These are phyloP conservation scores for Amphichorda felina DNA, from an alignment of 2,329 filamentous ascomycete genomes.

Conservation along the genomic window DNA sequence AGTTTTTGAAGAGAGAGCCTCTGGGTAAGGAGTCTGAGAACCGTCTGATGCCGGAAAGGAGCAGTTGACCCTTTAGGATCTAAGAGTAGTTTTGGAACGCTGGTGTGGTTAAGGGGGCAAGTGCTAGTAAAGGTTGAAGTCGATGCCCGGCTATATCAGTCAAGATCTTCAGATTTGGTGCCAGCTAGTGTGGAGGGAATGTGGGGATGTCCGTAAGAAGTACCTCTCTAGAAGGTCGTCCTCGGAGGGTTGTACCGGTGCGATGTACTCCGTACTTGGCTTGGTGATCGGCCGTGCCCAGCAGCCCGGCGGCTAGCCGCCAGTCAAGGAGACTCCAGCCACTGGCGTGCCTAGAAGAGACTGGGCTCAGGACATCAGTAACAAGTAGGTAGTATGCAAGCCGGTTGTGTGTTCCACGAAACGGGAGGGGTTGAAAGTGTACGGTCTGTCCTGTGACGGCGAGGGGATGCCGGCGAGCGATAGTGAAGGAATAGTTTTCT, in stretches of 20 bases:
- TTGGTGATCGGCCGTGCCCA: neutral
- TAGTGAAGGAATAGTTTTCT: no score
- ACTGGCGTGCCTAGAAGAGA: neutral
- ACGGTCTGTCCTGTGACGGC: no score
- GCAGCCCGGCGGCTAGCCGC: neutral
- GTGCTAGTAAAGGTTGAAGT: no score
- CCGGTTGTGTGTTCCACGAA: neutral
- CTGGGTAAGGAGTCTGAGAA: no score
- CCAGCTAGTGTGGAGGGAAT: neutral
- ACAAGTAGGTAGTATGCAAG: neutral
- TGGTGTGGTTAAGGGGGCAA: no score
- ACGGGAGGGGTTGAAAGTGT: neutral
- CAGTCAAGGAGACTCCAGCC: neutral
- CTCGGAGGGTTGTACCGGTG: neutral
- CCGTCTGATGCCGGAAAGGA: no score
- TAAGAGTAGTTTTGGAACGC: no score
- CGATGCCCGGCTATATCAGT: neutral
- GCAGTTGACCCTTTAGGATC: no score
- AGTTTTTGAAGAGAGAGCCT: no score
- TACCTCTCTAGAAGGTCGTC: neutral
- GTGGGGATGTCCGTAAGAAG: slow-evolving; percentile 11
- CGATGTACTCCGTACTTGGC: neutral
- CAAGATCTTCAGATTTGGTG: neutral
- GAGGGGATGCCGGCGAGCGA: no score
- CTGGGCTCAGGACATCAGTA: neutral